A percentile compares a stretch with the other conserved stretches of the same genome.
Conservation (phyloP, 768 basidiomycete genomes). For the Chalciporus sphaerocephalus region DNA sequence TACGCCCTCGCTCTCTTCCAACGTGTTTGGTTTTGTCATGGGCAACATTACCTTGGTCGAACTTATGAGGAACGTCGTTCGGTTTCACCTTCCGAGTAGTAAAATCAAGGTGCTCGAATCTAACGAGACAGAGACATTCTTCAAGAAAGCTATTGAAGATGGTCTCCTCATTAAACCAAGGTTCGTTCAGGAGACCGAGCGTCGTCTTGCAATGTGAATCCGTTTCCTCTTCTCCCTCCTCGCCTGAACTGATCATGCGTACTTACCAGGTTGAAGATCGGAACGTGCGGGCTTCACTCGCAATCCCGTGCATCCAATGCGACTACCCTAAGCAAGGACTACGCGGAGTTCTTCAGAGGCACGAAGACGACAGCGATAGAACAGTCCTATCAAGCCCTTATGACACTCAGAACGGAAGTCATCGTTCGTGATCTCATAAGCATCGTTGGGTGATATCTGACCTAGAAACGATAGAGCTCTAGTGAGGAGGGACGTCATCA, state of each 20-base stretch:
- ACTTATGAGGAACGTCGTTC: not conserved
- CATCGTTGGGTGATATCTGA: too few relatives aligned
- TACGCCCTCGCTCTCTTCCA: not conserved
- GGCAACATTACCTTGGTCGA: not conserved
- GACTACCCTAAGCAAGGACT: not conserved
- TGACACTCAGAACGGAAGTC: not conserved
- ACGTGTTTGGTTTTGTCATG: not conserved
- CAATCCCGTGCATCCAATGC: not conserved
- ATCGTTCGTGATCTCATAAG: not conserved
- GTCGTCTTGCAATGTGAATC: too few relatives aligned
- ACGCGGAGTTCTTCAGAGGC: not conserved
- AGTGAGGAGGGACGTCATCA: too few relatives aligned
- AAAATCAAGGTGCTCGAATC: too few relatives aligned
- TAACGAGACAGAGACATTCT: not conserved
- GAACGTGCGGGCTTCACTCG: not conserved
- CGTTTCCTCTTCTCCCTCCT: too few relatives aligned
- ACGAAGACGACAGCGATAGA: not conserved
- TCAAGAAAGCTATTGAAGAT: not conserved
- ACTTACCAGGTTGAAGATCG: not conserved
- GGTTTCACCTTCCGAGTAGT: conserved; percentile 1
- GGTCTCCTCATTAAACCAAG: too few relatives aligned
- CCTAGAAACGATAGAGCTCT: too few relatives aligned
- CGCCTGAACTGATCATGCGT: too few relatives aligned
- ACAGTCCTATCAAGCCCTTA: not conserved
- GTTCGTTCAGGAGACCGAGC: too few relatives aligned